Conservation (phyloP, 495 filamentous ascomycete genomes). For the Penicillium mononematosum region DNA sequence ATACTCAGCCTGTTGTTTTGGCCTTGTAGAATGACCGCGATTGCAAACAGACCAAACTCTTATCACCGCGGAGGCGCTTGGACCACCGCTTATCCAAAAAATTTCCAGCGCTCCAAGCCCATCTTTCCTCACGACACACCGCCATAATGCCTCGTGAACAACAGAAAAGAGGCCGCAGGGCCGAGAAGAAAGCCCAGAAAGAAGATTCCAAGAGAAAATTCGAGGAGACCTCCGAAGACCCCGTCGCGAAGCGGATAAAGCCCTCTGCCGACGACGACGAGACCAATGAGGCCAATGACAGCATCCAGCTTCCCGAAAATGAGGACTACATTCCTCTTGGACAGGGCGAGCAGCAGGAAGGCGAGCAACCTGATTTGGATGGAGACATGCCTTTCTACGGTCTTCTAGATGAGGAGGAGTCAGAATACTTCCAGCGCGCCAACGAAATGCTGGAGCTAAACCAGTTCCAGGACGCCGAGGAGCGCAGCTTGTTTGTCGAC, state of each 20-base stretch:
- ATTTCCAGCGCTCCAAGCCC: slow-evolving; percentile 21
- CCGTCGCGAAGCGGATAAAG: slow-evolving; percentile 41
- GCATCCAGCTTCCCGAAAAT: slow-evolving; percentile 16
- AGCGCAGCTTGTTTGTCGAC: slow-evolving; percentile 73
- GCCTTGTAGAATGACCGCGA: slow-evolving; percentile 3
- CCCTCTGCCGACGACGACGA: slow-evolving; percentile 26
- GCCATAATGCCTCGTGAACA: slow-evolving; percentile 54
- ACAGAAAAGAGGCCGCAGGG: slow-evolving; percentile 67
- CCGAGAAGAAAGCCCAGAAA: slow-evolving; percentile 49
- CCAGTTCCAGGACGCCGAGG: slow-evolving; percentile 75
- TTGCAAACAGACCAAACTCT: slow-evolving; percentile 35
- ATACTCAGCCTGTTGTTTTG: background rate
- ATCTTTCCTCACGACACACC: slow-evolving; percentile 14
- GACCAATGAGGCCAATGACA: slow-evolving; percentile 23
- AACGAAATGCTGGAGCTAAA: slow-evolving; percentile 87
- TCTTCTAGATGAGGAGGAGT: slow-evolving; percentile 82
- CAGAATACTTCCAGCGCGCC: slow-evolving; percentile 89
- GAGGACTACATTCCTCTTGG: slow-evolving; percentile 44
- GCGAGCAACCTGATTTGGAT: slow-evolving; percentile 11
- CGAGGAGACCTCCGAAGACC: slow-evolving; percentile 43
- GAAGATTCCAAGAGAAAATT: slow-evolving; percentile 45
- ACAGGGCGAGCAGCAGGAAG: slow-evolving; percentile 18
- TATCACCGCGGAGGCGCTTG: slow-evolving; percentile 37
- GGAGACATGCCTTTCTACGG: slow-evolving; percentile 74
- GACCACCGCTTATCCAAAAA: slow-evolving; percentile 48